Base-by-base conservation (phyloP, 805 yeast species). In the Naumovozyma castellii region DNA sequence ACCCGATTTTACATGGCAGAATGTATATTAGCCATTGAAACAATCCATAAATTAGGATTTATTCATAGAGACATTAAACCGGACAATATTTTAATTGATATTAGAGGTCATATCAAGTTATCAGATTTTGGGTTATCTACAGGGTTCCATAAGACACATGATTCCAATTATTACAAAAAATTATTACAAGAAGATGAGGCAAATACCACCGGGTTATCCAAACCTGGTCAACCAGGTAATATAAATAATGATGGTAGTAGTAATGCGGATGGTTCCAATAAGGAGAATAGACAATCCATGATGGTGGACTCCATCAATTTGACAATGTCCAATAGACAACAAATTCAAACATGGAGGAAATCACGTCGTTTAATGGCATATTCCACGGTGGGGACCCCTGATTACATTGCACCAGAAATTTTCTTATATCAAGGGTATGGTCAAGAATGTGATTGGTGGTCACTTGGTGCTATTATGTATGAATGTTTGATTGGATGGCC, bases 371-470 rank as follows among this genome's bases (percentile, higher is more conserved):
- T 87, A 40, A 86, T 88, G 95, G 96, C 96, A 2, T 87, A 87
- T 57, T 85, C 95, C 5, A 88, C 97, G 0, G 97, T 87, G 22
- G 97, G 97, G 35, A 87, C 97, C 0, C 97, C 97, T 0, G 96
- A 87, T 61, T 87, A 87, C 59, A 87, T 87, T 61, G 96, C 96
- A 1, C 97, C 97, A 0, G 97, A 87, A 59, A 88, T 87, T 44
- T 87, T 87, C 53, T 69, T 85, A 36, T 86, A 86, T 52, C 92
- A 87, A 65, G 97, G 97, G 4, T 87, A 87, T 62, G 95, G 96
- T 10, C 95, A 86, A 64, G 95, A 87, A 57, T 87, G 97, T 65
- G 97, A 87, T 62, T 87, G 97, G 97, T 87, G 97, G 97, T 83
- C 94, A 6, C 65, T 87, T 34, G 97, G 97, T 22, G 95, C 95